A percentile compares a stretch with the other conserved stretches of the same genome.
Evolutionary conservation across 106 monocot genomes (phyloP).

Genomic region (Dendrobium chrysotoxum): DNA sequence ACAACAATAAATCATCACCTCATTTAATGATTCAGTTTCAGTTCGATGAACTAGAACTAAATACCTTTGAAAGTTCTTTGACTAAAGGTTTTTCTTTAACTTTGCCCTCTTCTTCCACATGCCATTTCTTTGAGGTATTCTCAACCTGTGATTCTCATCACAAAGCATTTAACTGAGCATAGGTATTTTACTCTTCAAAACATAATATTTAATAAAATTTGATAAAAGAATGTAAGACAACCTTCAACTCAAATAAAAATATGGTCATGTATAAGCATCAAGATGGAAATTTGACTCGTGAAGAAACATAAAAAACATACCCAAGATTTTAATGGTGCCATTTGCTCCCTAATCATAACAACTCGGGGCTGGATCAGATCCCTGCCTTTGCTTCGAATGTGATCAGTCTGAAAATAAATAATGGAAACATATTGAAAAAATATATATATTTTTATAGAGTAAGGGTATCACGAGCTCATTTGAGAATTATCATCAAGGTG

Average conservation of each 20-base stretch:
- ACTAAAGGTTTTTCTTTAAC: constrained; percentile 24
- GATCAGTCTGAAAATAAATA: constrained; percentile 27
- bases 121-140: constrained; percentile 23
- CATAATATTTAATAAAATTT: not conserved
- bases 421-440: not conserved
- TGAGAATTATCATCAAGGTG: no score
- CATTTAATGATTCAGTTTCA: constrained; percentile 2
- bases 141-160: constrained; percentile 26
- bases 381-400: constrained; percentile 42
- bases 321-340: constrained; percentile 50
- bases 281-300: not conserved
- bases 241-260: not conserved
- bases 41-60: constrained; percentile 9
- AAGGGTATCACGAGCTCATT: not conserved
- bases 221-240: not conserved
- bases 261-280: not conserved
- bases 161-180: not conserved
- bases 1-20: not conserved
- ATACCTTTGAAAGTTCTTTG: constrained; percentile 32
- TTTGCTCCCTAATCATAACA: constrained; percentile 42
- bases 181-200: not conserved
- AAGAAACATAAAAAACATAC: constrained; percentile 16
- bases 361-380: constrained; percentile 46
- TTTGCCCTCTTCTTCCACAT: constrained; percentile 16
- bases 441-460: no score